These are phyloP conservation scores for Jamesozyma rosinii DNA, from an alignment of 805 yeast species.

Conservation along the genomic window DNA sequence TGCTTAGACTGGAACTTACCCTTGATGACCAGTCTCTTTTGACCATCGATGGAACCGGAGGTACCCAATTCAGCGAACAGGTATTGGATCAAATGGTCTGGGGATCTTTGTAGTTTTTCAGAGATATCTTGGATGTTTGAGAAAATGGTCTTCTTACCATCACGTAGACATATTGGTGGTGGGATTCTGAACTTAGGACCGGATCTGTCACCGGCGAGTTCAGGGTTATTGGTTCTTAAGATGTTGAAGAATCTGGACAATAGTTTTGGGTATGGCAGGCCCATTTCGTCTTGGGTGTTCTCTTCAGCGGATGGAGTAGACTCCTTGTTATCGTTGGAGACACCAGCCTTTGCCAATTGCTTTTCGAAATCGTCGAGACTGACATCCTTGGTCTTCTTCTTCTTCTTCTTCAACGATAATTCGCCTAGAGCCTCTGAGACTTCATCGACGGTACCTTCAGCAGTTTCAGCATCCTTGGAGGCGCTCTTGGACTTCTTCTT, in stretches of 20 bases:
- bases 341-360: slow-evolving; percentile 83
- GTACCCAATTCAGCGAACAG: slow-evolving; percentile 98
- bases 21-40: slow-evolving; percentile 90
- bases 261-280: slow-evolving; percentile 65
- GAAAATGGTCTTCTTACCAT: slow-evolving; percentile 95
- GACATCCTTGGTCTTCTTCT: slow-evolving; percentile 58
- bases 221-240: slow-evolving; percentile 90
- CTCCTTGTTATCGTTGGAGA: slow-evolving; percentile 41
- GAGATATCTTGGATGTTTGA: slow-evolving; percentile 93
- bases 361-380: slow-evolving; percentile 78
- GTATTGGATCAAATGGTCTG: slow-evolving; percentile 94
- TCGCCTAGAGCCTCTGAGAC: slow-evolving; percentile 60
- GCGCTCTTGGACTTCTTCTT: slow-evolving; percentile 57
- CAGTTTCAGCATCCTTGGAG: slow-evolving; percentile 25
- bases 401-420: slow-evolving; percentile 67
- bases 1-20: slow-evolving; percentile 98
- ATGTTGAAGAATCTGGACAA: slow-evolving; percentile 79
- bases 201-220: slow-evolving; percentile 91
- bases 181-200: slow-evolving; percentile 93
- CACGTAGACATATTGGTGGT: slow-evolving; percentile 94
- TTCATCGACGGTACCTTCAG: slow-evolving; percentile 28
- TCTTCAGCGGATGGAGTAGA: slow-evolving; percentile 28
- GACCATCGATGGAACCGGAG: slow-evolving; percentile 97
- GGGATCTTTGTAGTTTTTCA: slow-evolving; percentile 87
- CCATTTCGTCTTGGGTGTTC: slow-evolving; percentile 38